Conservation (phyloP, 257 asterid genomes). For the Primulina eburnea region DNA sequence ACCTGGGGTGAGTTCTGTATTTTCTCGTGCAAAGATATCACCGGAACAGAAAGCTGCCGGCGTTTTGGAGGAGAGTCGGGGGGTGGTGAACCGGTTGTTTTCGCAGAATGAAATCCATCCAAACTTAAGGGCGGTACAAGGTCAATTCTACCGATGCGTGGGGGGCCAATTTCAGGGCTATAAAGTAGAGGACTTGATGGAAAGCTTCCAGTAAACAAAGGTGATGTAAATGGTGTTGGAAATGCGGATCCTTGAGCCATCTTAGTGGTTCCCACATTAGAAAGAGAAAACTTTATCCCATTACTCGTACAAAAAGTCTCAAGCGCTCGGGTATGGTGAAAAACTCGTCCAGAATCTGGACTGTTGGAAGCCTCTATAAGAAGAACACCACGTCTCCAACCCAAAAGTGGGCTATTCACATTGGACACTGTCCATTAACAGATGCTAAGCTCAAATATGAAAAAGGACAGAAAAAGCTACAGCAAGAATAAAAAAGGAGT, state of each 20-base stretch:
- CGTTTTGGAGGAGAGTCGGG: slow-evolving; percentile 81
- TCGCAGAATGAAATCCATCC: slow-evolving; percentile 79
- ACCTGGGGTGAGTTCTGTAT: slow-evolving; percentile 84
- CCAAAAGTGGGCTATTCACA: slow-evolving; percentile 70
- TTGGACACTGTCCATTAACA: slow-evolving; percentile 39
- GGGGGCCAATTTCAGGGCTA: slow-evolving; percentile 87
- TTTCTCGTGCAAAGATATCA: slow-evolving; percentile 70
- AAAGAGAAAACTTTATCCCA: slow-evolving; percentile 62
- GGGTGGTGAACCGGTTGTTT: slow-evolving; percentile 65
- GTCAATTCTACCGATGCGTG: slow-evolving; percentile 67
- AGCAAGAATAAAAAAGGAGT: slow-evolving; percentile 4
- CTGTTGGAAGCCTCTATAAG: slow-evolving; percentile 93
- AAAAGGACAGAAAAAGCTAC: slow-evolving; percentile 14
- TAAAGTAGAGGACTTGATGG: slow-evolving; percentile 76
- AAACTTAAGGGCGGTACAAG: slow-evolving; percentile 89
- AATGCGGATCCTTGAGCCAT: slow-evolving; percentile 56
- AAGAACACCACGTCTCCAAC: slow-evolving; percentile 89
- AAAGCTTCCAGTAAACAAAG: slow-evolving; percentile 97
- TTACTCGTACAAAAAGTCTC: slow-evolving; percentile 73
- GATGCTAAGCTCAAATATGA: slow-evolving; percentile 15
- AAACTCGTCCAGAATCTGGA: slow-evolving; percentile 93
- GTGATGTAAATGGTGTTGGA: slow-evolving; percentile 79
- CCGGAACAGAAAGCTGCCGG: slow-evolving; percentile 61
- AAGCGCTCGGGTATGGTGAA: slow-evolving; percentile 82
- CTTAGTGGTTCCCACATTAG: slow-evolving; percentile 52